Evolutionary conservation across 75 land plant genomes (phyloP).

Genomic region (Azolla pinnata): DNA sequence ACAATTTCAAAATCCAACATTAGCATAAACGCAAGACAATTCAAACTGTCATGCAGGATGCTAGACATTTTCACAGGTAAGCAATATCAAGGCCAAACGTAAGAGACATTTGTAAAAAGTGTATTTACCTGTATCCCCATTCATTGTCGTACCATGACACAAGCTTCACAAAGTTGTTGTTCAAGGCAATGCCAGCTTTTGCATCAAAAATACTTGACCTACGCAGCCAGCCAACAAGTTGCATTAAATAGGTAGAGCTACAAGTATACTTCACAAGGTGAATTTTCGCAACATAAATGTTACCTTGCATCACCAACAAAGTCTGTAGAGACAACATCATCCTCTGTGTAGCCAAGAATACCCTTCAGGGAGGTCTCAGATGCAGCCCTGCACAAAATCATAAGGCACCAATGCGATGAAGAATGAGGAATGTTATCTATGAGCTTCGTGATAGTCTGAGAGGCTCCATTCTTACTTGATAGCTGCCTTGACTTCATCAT

Average conservation of each 20-base stretch:
- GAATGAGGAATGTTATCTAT: not conserved
- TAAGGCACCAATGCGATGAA: not conserved
- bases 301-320: constrained; percentile 22
- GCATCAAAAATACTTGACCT: constrained; percentile 94
- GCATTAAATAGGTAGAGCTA: not conserved
- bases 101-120: not conserved
- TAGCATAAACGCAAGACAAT: not conserved
- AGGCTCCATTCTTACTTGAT: constrained; percentile 16
- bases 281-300: not conserved
- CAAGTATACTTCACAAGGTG: not conserved
- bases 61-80: not conserved
- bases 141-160: constrained; percentile 93
- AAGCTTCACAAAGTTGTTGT: constrained; percentile 61
- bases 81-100: not conserved
- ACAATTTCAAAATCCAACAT: not conserved
- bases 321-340: constrained; percentile 30
- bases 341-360: constrained; percentile 34
- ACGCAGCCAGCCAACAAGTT: not conserved
- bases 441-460: not conserved
- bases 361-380: constrained; percentile 25
- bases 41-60: not conserved
- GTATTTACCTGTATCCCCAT: constrained; percentile 88
- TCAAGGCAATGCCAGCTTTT: constrained; percentile 83
- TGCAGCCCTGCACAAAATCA: constrained; percentile 12
- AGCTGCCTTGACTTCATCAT: constrained; percentile 26